Evolutionary conservation across 2,329 filamentous ascomycete species (phyloP), one percentile per base, ranked within the genome.

Genomic region (Scolecobasidium constrictum): DNA sequence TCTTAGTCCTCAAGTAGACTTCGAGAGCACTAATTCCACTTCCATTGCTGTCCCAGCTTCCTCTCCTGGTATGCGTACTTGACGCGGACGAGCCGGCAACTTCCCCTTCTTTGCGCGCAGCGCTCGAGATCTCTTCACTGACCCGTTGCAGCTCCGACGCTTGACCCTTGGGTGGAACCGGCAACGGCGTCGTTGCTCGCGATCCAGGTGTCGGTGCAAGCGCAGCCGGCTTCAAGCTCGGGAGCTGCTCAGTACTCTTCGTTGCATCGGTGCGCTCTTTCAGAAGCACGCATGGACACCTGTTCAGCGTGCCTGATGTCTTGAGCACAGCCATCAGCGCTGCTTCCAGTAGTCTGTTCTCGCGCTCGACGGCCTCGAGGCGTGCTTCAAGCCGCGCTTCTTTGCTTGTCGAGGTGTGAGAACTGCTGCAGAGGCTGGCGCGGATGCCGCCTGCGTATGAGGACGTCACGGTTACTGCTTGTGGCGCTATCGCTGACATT

Each of bases 241-340:
- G 13, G 12, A 13, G 16, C 9, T 31, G 13, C n/a, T 4, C 6
- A 12, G n/a, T n/a, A n/a, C n/a, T n/a, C n/a, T n/a, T n/a, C n/a
- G n/a, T n/a, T n/a, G n/a, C n/a, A n/a, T 34, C 20, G 36, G 17
- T 15, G 18, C 15, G 18, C 6, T 37, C 22, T 9, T 20, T 13
- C 43, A 41, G 15, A 19, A 42, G 18, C 31, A 17, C 38, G 21
- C 50, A 52, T 15, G 49, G 46, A 38, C 56, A 56, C 7, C 50
- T 46, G 38, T 62, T 59, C 34, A 60, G 46, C 11, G 46, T 52
- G 1, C 60, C 58, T 22, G 57, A 58, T 2, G 58, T 62, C 37
- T 56, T 53, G 23, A 65, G 43, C 33, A 65, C 59, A 4, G 61
- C 62, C 51, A 61, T 58, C 18, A 65, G 49, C 4, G 62, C 62